These are phyloP conservation scores for Vaccinium macrocarpon DNA, from an alignment of 148 eudicot genomes.

Conservation along the genomic window DNA sequence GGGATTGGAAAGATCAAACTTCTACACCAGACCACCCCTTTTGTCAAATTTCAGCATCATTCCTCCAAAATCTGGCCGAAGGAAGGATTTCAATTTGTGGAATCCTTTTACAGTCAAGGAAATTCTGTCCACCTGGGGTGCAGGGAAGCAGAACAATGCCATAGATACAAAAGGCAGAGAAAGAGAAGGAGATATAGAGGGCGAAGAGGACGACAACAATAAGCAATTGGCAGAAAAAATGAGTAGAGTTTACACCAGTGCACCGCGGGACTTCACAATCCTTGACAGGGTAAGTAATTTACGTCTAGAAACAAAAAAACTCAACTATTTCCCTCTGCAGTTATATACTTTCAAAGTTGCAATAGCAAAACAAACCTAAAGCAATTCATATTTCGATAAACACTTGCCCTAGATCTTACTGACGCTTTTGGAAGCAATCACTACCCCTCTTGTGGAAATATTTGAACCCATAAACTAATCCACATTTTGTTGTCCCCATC, in stretches of 20 bases:
- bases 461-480: not conserved
- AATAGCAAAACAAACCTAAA: not conserved
- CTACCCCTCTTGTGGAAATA: not conserved
- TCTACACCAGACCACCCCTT: conserved; percentile 47
- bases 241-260: conserved; percentile 72
- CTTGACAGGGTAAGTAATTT: conserved; percentile 77
- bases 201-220: conserved; percentile 65
- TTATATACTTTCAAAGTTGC: not conserved
- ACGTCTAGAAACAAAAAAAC: not conserved
- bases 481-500: not conserved
- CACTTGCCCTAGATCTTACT: not conserved
- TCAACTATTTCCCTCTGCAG: not conserved
- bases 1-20: conserved; percentile 73
- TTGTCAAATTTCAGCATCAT: conserved; percentile 47
- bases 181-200: conserved; percentile 34
- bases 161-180: conserved; percentile 8
- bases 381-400: not conserved
- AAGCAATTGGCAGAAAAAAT: conserved; percentile 62
- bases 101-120: conserved; percentile 27
- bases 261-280: conserved; percentile 66
- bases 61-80: conserved; percentile 38
- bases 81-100: conserved; percentile 24
- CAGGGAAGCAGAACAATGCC: conserved; percentile 15
- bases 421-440: not conserved
- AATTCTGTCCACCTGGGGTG: conserved; percentile 27